A percentile compares a stretch with the other conserved stretches of the same genome.
Evolutionary conservation across 306 rosid species (phyloP).

Genomic region (Quercus parvula): DNA sequence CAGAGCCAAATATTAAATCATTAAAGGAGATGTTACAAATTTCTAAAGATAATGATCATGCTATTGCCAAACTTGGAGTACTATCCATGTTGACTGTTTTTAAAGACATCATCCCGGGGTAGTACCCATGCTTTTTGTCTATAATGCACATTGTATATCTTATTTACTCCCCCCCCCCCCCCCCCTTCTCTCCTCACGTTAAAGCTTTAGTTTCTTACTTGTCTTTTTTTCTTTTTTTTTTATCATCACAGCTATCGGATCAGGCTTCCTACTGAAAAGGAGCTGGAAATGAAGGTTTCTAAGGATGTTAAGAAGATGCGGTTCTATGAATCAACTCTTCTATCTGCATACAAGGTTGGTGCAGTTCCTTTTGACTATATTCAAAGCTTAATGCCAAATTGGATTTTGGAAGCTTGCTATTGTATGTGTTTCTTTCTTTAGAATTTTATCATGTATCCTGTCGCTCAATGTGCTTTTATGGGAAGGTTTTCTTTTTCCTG

Average conservation of each 20-base stretch:
- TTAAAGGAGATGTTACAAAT: constrained; percentile 80
- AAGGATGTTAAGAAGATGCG: constrained; percentile 88
- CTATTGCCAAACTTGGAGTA: constrained; percentile 80
- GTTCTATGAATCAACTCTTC: constrained; percentile 84
- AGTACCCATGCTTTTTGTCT: constrained; percentile 16
- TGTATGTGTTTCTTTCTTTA: neutral
- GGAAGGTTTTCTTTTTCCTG: neutral
- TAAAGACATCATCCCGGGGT: constrained; percentile 96
- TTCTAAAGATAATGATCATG: constrained; percentile 57
- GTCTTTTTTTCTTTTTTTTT: neutral
- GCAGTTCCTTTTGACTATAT: constrained; percentile 12
- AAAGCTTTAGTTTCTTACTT: neutral
- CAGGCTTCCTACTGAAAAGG: constrained; percentile 96
- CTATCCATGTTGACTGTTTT: constrained; percentile 87
- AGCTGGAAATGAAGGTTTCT: constrained; percentile 89
- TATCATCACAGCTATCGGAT: constrained; percentile 70
- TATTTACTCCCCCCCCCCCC: neutral
- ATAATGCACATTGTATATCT: constrained; percentile 16
- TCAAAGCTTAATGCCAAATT: constrained; percentile 1
- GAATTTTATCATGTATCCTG: neutral
- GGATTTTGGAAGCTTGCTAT: constrained; percentile 9
- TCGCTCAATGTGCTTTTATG: constrained; percentile 1
- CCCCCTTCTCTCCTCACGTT: neutral
- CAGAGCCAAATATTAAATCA: constrained; percentile 78
- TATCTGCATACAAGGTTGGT: constrained; percentile 82